Conservation (phyloP, 129 eudicot species). For the Apium graveolens region DNA sequence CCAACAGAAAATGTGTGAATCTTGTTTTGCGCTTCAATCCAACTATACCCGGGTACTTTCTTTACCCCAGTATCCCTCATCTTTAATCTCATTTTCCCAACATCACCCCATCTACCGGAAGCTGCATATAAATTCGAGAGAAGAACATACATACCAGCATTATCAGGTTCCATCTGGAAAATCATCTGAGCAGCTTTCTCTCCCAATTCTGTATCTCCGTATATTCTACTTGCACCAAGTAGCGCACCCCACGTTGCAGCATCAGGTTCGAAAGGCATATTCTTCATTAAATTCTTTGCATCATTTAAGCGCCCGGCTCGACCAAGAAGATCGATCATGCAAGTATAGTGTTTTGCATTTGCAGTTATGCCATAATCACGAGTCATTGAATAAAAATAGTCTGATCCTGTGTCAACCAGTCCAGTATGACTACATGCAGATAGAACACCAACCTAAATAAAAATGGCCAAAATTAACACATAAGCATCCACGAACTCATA, state of each 20-base stretch:
- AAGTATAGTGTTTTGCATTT: constrained; percentile 61
- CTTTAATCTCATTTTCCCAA: constrained; percentile 44
- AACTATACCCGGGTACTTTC: constrained; percentile 71
- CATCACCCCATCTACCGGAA: constrained; percentile 68
- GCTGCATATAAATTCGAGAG: constrained; percentile 70
- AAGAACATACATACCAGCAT: constrained; percentile 63
- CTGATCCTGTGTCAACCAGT: constrained; percentile 43
- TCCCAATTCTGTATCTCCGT: constrained; percentile 49
- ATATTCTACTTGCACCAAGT: constrained; percentile 67
- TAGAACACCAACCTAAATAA: constrained; percentile 48
- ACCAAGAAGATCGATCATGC: constrained; percentile 70
- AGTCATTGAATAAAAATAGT: constrained; percentile 47
- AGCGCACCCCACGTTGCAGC: constrained; percentile 80
- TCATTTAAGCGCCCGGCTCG: constrained; percentile 62
- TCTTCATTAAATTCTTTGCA: constrained; percentile 44
- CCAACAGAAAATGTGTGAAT: constrained; percentile 61
- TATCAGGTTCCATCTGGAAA: constrained; percentile 54
- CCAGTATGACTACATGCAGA: constrained; percentile 76
- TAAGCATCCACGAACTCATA: constrained; percentile 4
- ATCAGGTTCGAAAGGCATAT: constrained; percentile 63
- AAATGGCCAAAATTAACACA: background rate
- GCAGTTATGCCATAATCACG: constrained; percentile 45
- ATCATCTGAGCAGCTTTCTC: constrained; percentile 62
- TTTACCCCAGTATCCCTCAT: constrained; percentile 58
- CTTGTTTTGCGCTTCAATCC: constrained; percentile 62